Evolutionary conservation across 2,329 filamentous ascomycete species (phyloP).

Genomic region (Colletotrichum sp.): DNA sequence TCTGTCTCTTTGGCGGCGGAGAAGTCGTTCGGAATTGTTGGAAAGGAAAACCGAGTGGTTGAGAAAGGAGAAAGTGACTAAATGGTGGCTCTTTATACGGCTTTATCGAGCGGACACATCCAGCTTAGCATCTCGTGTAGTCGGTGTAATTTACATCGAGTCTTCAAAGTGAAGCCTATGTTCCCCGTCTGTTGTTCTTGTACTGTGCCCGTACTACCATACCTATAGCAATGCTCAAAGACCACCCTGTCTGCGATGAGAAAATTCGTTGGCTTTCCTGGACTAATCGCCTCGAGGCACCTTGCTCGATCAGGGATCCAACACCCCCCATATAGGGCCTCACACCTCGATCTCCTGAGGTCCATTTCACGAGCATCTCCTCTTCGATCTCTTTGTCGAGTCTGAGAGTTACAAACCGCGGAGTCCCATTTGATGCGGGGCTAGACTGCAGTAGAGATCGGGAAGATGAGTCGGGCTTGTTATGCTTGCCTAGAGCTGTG

Average conservation of each 20-base stretch:
- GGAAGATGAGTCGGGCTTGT: neutral
- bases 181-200: neutral
- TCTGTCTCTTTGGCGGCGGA: neutral
- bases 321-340: neutral
- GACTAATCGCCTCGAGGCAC: neutral
- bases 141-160: neutral
- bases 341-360: neutral
- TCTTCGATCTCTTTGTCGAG: neutral
- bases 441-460: too few relatives aligned
- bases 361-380: neutral
- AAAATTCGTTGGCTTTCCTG: neutral
- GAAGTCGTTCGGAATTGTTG: neutral
- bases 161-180: neutral
- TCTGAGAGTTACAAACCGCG: neutral
- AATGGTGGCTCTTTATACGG: neutral
- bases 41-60: neutral
- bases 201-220: neutral
- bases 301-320: neutral
- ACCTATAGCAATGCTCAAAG: neutral
- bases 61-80: neutral
- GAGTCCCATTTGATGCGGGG: neutral
- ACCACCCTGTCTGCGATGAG: neutral
- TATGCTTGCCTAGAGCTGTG: neutral
- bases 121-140: neutral
- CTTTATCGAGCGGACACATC: accelerated